These are phyloP conservation scores for Pseudoscleropodium purum DNA, from an alignment of 225 moss, liverwort and hornwort species.

Conservation along the genomic window DNA sequence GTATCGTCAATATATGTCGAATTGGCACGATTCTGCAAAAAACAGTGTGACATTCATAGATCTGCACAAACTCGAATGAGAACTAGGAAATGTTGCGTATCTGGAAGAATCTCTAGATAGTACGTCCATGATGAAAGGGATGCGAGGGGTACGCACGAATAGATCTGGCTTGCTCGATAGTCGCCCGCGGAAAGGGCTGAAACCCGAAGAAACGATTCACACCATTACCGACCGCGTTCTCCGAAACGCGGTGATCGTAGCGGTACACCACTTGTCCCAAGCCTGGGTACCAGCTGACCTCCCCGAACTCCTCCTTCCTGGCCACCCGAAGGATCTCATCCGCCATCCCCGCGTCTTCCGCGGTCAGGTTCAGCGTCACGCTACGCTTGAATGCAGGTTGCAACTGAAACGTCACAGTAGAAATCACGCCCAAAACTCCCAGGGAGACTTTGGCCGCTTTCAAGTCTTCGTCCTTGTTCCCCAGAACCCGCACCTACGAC, in stretches of 20 bases:
- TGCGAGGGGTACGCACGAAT: background rate
- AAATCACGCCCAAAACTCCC: background rate
- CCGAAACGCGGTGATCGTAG: background rate
- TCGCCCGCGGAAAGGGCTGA: background rate
- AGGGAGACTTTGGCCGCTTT: background rate
- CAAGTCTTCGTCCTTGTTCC: background rate
- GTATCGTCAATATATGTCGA: background rate
- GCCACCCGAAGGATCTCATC: background rate
- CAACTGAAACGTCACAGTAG: background rate
- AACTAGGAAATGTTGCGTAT: background rate
- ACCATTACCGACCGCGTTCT: background rate
- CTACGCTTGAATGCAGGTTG: background rate
- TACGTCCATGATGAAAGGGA: background rate
- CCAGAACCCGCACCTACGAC: background rate
- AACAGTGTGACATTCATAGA: background rate
- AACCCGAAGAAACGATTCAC: background rate
- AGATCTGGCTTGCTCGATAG: background rate
- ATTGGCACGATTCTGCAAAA: background rate
- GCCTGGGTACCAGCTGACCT: background rate
- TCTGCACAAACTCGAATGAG: background rate
- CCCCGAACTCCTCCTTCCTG: background rate
- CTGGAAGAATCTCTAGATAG: background rate
- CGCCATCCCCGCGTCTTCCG: background rate
- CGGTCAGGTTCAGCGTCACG: background rate
- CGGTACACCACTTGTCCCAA: background rate